Base-by-base conservation (phyloP, 768 basidiomycete genomes). In the Grammothele lineata region DNA sequence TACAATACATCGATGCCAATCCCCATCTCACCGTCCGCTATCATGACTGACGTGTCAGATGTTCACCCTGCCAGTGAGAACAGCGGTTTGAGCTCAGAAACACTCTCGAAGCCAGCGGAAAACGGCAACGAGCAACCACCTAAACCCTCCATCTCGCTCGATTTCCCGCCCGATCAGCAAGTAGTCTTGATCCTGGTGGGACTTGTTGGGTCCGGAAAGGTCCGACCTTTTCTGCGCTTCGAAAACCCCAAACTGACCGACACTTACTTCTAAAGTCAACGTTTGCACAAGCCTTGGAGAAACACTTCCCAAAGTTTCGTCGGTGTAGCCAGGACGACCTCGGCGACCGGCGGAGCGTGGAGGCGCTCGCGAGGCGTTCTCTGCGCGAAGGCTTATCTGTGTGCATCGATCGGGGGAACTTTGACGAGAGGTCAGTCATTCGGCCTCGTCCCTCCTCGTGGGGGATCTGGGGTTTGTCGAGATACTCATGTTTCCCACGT, bases 281-380 rank as follows among this genome's bases (percentile, higher is more conserved):
- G 2, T 91, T 92, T 60, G 86, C 89, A 39, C 63, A 80, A 53
- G 79, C 82, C n/a, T 72, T 91, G 4, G 70, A 88, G 57, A 50
- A 60, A 4, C 65, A 82, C 55, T 75, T 75, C 48, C 83, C 87
- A 8, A 65, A 65, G 34, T 85, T 88, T 61, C 69, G 70, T 36
- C 74, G 86, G 55, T 90, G 86, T 62, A 88, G 81, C 67, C 87
- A 91, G 64, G 89, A 92, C 57, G 83, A 89, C 44, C 72, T 92
- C 35, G 89, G 87, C 15, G 70, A 72, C 56, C 74, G 88, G 55
- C 73, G 72, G 11, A 64, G 56, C n/a, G 88, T 90, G 0, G 88
- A 90, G 60, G 61, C 66, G 8, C 64, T 81, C 30, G 83, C 79
- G 5, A 66, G 79, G 48, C 54, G 66, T 19, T 70, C 73, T 6